These are phyloP conservation scores for Rhynchosporium graminicola DNA, from an alignment of 2,329 filamentous ascomycete genomes.

Conservation along the genomic window DNA sequence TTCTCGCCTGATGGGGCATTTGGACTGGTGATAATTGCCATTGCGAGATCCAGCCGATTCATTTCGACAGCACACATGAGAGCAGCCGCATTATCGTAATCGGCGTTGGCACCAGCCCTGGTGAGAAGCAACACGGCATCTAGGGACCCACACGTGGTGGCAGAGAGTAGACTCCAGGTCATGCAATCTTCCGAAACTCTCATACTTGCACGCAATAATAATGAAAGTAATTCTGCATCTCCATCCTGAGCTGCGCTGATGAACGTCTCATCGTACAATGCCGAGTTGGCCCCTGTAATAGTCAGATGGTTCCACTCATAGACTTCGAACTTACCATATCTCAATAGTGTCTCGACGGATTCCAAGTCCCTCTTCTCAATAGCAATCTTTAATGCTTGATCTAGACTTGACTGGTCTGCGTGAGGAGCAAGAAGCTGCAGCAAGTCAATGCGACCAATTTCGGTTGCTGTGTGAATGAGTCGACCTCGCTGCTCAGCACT, in stretches of 20 bases:
- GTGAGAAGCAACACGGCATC: conserved; percentile 15
- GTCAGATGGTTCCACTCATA: neutral
- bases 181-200: conserved; percentile 22
- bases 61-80: conserved; percentile 52
- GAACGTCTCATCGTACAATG: conserved; percentile 16
- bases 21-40: conserved; percentile 56
- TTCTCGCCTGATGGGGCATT: conserved; percentile 51
- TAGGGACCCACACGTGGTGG: conserved; percentile 15
- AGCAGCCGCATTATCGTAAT: conserved; percentile 53
- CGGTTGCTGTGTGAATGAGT: conserved; percentile 23
- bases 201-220: conserved; percentile 24
- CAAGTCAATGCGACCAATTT: conserved; percentile 13
- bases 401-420: conserved; percentile 24
- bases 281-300: conserved; percentile 21
- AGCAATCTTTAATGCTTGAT: conserved; percentile 25
- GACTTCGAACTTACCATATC: conserved; percentile 23
- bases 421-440: conserved; percentile 25
- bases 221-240: conserved; percentile 19
- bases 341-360: conserved; percentile 21
- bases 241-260: conserved; percentile 14
- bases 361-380: conserved; percentile 18
- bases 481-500: conserved; percentile 19
- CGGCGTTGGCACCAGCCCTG: conserved; percentile 48
- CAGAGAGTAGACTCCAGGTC: conserved; percentile 20
- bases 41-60: conserved; percentile 54